Evolutionary conservation across 805 yeast genomes (phyloP).

Genomic region (Saturnispora kantuleensis): DNA sequence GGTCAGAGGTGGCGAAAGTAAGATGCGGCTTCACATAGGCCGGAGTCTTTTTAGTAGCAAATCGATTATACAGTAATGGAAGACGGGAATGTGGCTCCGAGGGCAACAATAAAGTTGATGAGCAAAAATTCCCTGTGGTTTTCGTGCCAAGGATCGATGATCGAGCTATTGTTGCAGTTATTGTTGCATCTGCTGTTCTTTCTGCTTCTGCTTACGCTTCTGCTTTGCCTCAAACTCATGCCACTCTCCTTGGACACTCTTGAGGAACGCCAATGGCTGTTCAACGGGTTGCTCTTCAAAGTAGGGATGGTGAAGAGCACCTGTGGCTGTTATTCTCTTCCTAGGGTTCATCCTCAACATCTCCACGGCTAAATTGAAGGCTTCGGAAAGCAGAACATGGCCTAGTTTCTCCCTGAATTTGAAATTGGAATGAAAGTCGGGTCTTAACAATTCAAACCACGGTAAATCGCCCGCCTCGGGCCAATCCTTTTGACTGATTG

Average conservation of each 20-base stretch:
- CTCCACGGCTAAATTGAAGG: constrained; percentile 55
- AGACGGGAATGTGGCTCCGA: neutral
- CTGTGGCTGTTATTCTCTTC: constrained; percentile 53
- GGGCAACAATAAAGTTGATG: neutral
- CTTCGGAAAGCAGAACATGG: constrained; percentile 34
- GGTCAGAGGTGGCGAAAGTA: too few species aligned
- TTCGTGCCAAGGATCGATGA: neutral
- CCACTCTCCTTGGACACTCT: constrained; percentile 74
- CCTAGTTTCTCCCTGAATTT: constrained; percentile 36
- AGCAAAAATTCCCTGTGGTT: too few species aligned
- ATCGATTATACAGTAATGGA: too few species aligned
- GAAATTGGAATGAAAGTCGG: constrained; percentile 32
- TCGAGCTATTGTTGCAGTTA: constrained; percentile 41
- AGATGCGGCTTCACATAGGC: too few species aligned
- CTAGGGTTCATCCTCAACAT: constrained; percentile 62
- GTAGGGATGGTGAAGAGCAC: constrained; percentile 63
- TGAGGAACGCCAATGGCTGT: constrained; percentile 45
- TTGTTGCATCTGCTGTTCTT: constrained; percentile 25
- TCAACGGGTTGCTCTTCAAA: constrained; percentile 62
- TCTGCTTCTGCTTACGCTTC: constrained; percentile 37
- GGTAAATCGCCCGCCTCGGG: constrained; percentile 72
- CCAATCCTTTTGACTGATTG: constrained; percentile 68
- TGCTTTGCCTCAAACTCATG: constrained; percentile 94
- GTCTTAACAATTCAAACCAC: constrained; percentile 83
- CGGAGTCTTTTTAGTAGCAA: too few species aligned